phyloP scores from a whole-genome alignment of 176 grass and related monocot genomes.

The Aegilops speltoides region DNA sequence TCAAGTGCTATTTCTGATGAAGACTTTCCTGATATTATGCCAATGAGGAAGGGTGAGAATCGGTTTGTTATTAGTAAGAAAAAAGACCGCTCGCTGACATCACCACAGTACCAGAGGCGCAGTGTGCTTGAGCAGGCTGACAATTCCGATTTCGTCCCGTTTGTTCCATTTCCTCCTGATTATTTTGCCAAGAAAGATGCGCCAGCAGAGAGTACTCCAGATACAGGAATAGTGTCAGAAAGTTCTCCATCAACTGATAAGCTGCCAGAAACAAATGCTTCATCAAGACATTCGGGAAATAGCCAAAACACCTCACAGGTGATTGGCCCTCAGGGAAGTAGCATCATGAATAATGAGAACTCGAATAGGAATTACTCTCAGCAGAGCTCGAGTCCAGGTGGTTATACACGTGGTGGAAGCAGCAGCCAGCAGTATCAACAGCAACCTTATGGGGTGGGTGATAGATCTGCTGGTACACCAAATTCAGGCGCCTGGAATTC shows the following conservation, averaged over 20 bases:
- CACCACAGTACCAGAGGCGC: conserved; percentile 76
- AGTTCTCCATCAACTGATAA: conserved; percentile 29
- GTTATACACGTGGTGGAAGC: conserved; percentile 21
- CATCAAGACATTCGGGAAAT: background rate
- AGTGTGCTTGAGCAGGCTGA: conserved; percentile 69
- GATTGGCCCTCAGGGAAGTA: conserved; percentile 20
- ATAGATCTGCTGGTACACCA: background rate
- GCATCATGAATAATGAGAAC: conserved; percentile 28
- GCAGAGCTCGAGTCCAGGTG: conserved; percentile 24
- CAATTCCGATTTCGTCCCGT: conserved; percentile 71
- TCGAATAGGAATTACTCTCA: conserved; percentile 23
- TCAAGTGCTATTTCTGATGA: conserved; percentile 46
- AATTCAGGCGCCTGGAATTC: conserved; percentile 10
- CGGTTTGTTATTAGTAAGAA: conserved; percentile 93
- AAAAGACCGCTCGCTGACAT: conserved; percentile 71
- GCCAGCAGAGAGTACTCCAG: conserved; percentile 27
- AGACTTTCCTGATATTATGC: conserved; percentile 76
- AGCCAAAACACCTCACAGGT: conserved; percentile 16
- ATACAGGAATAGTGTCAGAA: conserved; percentile 24
- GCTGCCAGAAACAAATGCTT: conserved; percentile 23
- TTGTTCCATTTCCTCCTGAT: conserved; percentile 87
- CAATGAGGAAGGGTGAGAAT: conserved; percentile 82
- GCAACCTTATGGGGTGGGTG: conserved; percentile 18
- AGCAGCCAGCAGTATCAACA: conserved; percentile 27
- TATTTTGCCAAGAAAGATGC: conserved; percentile 94